These are phyloP conservation scores for Capronia epimyces DNA, from an alignment of 2,329 filamentous ascomycete genomes.

Conservation along the genomic window DNA sequence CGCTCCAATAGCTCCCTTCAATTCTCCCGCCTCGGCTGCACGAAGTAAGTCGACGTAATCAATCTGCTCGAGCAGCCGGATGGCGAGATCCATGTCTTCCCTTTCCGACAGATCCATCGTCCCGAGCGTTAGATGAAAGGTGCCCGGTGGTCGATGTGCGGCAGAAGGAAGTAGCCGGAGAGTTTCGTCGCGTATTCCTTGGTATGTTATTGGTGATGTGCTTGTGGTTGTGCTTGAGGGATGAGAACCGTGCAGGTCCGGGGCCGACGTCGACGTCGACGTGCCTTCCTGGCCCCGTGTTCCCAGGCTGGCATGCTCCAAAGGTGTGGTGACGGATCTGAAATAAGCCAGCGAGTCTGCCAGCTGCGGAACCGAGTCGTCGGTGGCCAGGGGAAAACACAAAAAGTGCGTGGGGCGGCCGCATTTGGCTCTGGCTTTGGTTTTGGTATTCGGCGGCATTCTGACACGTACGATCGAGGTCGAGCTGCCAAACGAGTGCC, in stretches of 20 bases:
- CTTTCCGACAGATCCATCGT: slow-evolving; percentile 67
- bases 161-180: slow-evolving; percentile 51
- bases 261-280: too few species aligned
- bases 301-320: neutral
- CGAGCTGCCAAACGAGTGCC: neutral
- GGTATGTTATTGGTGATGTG: neutral
- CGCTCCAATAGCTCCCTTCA: neutral
- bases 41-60: slow-evolving; percentile 40
- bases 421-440: neutral
- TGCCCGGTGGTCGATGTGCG: slow-evolving; percentile 70
- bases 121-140: slow-evolving; percentile 79
- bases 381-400: slow-evolving; percentile 57
- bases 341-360: slow-evolving; percentile 59
- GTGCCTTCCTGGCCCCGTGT: neutral
- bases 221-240: too few species aligned
- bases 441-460: neutral
- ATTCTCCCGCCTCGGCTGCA: slow-evolving; percentile 30
- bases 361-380: slow-evolving; percentile 58
- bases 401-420: slow-evolving; percentile 43
- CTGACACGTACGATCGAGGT: neutral
- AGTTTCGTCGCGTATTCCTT: neutral
- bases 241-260: too few species aligned
- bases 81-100: slow-evolving; percentile 46
- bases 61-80: slow-evolving; percentile 41
- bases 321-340: slow-evolving; percentile 42